Percentiles rank a stretch among this genome's conserved stretches.
These are phyloP conservation scores for Blepharisma japonicum DNA, from an alignment of 73 alveolate species.

Conservation along the genomic window DNA sequence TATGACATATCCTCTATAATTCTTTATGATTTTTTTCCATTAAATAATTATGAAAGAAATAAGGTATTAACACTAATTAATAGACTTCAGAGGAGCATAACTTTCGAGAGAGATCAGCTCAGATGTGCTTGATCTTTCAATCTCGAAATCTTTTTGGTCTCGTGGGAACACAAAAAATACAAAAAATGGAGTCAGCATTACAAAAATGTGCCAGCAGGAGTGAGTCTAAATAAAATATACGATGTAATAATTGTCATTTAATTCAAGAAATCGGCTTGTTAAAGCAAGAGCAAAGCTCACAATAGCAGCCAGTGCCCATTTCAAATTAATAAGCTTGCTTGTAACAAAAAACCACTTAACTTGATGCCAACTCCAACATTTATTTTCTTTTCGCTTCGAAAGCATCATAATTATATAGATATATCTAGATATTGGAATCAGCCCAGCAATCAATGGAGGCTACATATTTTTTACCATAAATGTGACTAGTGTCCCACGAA, in stretches of 20 bases:
- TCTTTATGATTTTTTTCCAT: too few relatives aligned
- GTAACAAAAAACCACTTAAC: background rate
- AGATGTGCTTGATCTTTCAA: too few relatives aligned
- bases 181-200: too few relatives aligned
- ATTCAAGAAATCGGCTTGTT: background rate
- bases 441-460: background rate
- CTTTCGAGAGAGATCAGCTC: too few relatives aligned
- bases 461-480: background rate
- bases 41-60: too few relatives aligned
- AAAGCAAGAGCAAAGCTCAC: background rate
- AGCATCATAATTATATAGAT: background rate
- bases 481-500: background rate
- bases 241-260: constrained; percentile 6
- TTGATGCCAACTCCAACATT: background rate
- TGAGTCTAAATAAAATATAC: background rate
- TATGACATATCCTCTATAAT: too few relatives aligned
- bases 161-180: too few relatives aligned
- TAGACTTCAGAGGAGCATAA: too few relatives aligned
- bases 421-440: constrained; percentile 10
- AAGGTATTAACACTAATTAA: too few relatives aligned
- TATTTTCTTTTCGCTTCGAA: background rate
- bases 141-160: too few relatives aligned
- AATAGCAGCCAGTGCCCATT: background rate
- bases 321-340: background rate
- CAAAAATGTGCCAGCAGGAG: too few relatives aligned